Evolutionary conservation across 805 yeast species (phyloP).

Genomic region (Wickerhamiella brachini): DNA sequence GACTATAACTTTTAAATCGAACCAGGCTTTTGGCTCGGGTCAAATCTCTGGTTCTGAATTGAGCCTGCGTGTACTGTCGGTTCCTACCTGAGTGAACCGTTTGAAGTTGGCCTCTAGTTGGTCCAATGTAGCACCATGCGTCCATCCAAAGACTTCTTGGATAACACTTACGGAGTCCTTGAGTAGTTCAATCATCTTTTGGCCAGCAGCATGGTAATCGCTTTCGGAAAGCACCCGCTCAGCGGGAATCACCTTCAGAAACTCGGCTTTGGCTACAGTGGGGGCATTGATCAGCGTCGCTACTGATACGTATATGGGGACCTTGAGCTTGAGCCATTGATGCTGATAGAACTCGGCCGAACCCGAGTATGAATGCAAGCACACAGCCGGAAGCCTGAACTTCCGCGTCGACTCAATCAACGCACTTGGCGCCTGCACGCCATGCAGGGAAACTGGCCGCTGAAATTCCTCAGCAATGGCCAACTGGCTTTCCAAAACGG

Average conservation of each 20-base stretch:
- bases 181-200: constrained; percentile 13
- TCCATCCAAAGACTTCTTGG: constrained; percentile 7
- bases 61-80: no score
- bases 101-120: constrained; percentile 8
- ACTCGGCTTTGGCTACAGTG: constrained; percentile 21
- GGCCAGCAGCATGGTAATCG: constrained; percentile 30
- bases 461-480: constrained; percentile 36
- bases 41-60: no score
- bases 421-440: constrained; percentile 65
- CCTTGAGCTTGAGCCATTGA: constrained; percentile 15
- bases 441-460: constrained; percentile 61
- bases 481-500: constrained; percentile 38
- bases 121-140: constrained; percentile 3
- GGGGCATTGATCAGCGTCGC: constrained; percentile 36
- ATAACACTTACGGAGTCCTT: constrained; percentile 3
- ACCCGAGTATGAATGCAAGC: constrained; percentile 81
- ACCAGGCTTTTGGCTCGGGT: no score
- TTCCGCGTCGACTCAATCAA: constrained; percentile 33
- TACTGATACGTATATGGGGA: constrained; percentile 36
- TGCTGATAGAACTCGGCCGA: constrained; percentile 40
- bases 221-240: constrained; percentile 37
- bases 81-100: not conserved
- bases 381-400: constrained; percentile 28
- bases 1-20: no score
- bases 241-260: constrained; percentile 26